These are phyloP conservation scores for Gymnopilus dilepis DNA, from an alignment of 768 basidiomycete genomes.

Conservation along the genomic window DNA sequence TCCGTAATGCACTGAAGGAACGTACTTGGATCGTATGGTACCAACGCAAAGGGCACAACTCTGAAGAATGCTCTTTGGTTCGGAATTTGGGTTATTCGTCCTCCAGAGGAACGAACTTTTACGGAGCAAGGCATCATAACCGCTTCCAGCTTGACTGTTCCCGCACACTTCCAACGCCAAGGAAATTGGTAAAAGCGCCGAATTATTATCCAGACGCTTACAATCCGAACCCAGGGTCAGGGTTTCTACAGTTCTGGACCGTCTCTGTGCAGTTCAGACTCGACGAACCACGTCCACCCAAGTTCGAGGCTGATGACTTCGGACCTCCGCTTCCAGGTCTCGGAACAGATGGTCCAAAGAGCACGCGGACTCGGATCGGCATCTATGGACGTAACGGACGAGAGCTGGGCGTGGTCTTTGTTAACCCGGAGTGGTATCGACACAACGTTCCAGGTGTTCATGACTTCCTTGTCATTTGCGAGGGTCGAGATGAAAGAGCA, in stretches of 20 bases:
- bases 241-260: slow-evolving; percentile 21
- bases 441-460: slow-evolving; percentile 6
- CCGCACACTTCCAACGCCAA: background rate
- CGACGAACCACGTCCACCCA: background rate
- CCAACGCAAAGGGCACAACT: slow-evolving; percentile 16
- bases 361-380: background rate
- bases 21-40: slow-evolving; percentile 21
- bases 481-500: slow-evolving; percentile 15
- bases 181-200: slow-evolving; percentile 7
- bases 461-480: slow-evolving; percentile 20
- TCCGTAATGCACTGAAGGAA: background rate
- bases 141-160: slow-evolving; percentile 12
- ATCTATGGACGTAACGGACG: slow-evolving; percentile 10
- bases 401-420: slow-evolving; percentile 9
- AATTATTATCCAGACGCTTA: slow-evolving; percentile 7
- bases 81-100: background rate
- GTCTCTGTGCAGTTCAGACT: slow-evolving; percentile 13
- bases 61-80: slow-evolving; percentile 10
- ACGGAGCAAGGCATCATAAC: background rate
- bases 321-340: background rate
- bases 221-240: slow-evolving; percentile 16
- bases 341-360: slow-evolving; percentile 1
- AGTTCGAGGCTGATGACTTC: background rate
- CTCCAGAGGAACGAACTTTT: background rate
- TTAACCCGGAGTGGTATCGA: slow-evolving; percentile 12